Base-by-base conservation (phyloP, 208 protist genomes). In the Leishmania arabica region DNA sequence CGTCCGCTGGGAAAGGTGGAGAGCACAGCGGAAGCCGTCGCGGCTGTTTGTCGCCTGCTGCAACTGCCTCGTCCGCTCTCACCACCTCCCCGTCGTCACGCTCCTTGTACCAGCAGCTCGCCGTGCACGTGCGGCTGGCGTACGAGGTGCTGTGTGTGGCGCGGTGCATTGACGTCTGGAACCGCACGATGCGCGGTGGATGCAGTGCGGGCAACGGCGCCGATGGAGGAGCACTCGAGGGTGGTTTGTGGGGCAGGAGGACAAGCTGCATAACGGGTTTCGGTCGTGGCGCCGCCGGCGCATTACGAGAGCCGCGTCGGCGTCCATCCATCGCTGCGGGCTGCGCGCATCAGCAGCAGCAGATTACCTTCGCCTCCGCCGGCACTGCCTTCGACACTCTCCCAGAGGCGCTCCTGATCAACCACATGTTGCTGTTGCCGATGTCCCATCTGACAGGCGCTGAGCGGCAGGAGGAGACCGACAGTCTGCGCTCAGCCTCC, bases 121-220 rank as follows among this genome's bases (percentile, higher is more conserved):
- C 84, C 56, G 53, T 68, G 13, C 66, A 88, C 56, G 83, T 90
- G 37, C 76, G 64, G 34, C 80, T 90, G 9, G 85, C 83, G 17
- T 64, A 65, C 60, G 86, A 90, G 80, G 80, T 90, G 37, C 77
- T 80, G 53, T 83, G 85, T 62, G 78, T 90, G 75, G 78, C 84
- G 72, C 78, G 85, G 81, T 87, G 81, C 74, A 86, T 87, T 51
- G 82, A 88, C 71, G 45, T 82, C 60, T 88, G 85, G 82, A 85
- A 85, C 53, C 76, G 72, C 31, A 77, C 72, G 49, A 62, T 56
- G 51, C 72, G 72, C 53, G 24, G 51, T 42, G 53, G 34, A 6
- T 42, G 72, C 51, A 62, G 72, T 7, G 34, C 17, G 9, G 49
- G 72, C 49, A 40, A 47, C 53, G 34, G 72, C 53, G 49, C 49